Base-by-base conservation (phyloP, 768 basidiomycete species). In the Boletales sp. region DNA sequence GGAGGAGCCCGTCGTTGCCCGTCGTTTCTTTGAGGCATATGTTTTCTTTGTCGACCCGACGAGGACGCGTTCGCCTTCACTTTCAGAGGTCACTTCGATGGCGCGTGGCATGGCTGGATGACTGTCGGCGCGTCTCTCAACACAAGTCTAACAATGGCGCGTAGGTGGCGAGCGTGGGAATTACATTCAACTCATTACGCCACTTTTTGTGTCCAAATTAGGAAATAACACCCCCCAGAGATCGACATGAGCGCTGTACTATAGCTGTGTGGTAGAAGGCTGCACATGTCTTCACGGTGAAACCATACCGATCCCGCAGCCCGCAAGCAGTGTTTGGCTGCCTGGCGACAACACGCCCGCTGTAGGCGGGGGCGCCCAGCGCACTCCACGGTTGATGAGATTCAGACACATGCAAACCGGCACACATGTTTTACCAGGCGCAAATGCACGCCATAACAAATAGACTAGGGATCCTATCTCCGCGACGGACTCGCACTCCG, bases 401-500 rank as follows among this genome's bases (percentile, higher is more conserved):
- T 27, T 27, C 24, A 6, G 24, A 27, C 24, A 7, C 24, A 27
- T 27, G 24, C 24, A 27, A 27, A 27, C 17, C 24, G 36, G 13
- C 35, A 45, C 35, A 36, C 40, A 27, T 14, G 40, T 29, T 24
- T 29, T 37, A 8, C 36, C 36, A 17, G 9, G 13, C 24, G 24
- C 7, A 27, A 27, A 5, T 27, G 12, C 18, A 38, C 39, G 32
- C n/a, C 19, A 38, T 29, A 19, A 40, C 38, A 42, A 40, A 17
- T 53, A 54, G 39, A 48, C 29, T 38, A 44, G 48, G 48, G 51
- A 54, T 47, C 57, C 57, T 69, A 74, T 65, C 87, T 79, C 54
- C 81, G 76, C 36, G 77, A 75, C 9, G 90, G 91, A 61, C 90
- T 93, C 5, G 89, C 89, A 64, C 90, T 92, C 49, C 90, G 85